Evolutionary conservation across 305 asterid species (phyloP), one percentile per base, ranked within the genome.

Genomic region (Plantago rigida): DNA sequence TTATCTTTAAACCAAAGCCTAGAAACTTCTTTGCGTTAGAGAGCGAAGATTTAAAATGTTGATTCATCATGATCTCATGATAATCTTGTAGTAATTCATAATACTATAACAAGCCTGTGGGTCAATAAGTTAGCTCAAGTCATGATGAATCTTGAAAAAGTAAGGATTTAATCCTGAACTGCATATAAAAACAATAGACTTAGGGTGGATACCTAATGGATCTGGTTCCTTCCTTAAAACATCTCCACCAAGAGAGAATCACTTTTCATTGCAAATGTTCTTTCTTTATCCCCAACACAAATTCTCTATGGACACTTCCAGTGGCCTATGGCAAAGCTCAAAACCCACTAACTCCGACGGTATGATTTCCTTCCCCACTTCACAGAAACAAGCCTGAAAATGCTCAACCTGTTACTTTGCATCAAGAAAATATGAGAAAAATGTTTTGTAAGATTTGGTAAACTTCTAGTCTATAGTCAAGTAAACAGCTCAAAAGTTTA

Each of bases 201-300:
- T 70, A 65, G 46, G 70, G 58, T 60, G 46, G 63, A 73, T 75
- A 74, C 76, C 73, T 58, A 41, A 57, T 10, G 76, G 86, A 77
- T 81, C 82, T 82, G 61, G 76, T 85, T 85, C 87, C 75, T 63
- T 74, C 74, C 78, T 75, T 72, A 79, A 71, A 73, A 81, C 54
- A 62, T 70, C 74, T 74, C 95, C 88, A 79, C 85, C 77, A 56
- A 44, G 46, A 77, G 76, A 68, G 84, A 75, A 80, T 74, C 79
- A 77, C 85, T 79, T 79, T 87, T 77, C 66, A 29, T 54, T 64
- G 22, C 22, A 62, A 64, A 59, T 79, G 69, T 68, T 77, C 82
- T 73, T 70, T 64, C 64, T 74, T 79, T 73, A 75, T 71, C 69
- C 82, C 44, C 58, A 71, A 56, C 17, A 28, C 17, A 63, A 63